Percentiles rank a stretch among this genome's conserved stretches.
Evolutionary conservation across 352 stramenopile species (phyloP).

Genomic region (Pythium monospermum): DNA sequence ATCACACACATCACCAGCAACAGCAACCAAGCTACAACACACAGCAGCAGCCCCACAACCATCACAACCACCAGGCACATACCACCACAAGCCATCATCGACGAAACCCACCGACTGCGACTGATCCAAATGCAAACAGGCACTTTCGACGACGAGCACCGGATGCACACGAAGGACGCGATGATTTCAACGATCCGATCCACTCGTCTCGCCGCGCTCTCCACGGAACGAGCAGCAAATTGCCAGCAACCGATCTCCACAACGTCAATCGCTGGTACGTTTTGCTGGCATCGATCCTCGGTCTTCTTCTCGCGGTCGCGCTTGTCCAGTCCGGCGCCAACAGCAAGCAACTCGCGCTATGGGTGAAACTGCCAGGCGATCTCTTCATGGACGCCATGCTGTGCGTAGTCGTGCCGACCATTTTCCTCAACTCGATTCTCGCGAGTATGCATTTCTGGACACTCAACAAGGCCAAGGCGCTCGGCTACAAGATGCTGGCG

Average conservation of each 20-base stretch:
- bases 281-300: constrained; percentile 7
- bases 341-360: constrained; percentile 8
- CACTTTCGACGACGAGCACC: too few relatives aligned
- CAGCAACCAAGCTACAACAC: not conserved
- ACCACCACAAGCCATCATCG: constrained; percentile 12
- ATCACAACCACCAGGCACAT: not conserved
- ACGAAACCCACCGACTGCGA: too few relatives aligned
- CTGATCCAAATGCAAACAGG: too few relatives aligned
- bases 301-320: constrained; percentile 21
- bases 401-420: constrained; percentile 31
- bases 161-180: too few relatives aligned
- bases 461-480: constrained; percentile 31
- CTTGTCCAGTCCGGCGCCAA: constrained; percentile 22
- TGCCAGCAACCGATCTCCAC: constrained; percentile 19
- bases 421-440: constrained; percentile 40
- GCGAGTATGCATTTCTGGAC: constrained; percentile 37
- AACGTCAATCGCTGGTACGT: constrained; percentile 17
- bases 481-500: constrained; percentile 24
- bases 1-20: not conserved
- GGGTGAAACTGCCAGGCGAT: constrained; percentile 26
- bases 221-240: constrained; percentile 6
- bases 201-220: constrained; percentile 14
- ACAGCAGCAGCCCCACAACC: too few relatives aligned
- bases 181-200: constrained; percentile 13
- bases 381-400: constrained; percentile 37